Evolutionary conservation across 2,329 filamentous ascomycete species (phyloP).

Genomic region (Phoma sp.): DNA sequence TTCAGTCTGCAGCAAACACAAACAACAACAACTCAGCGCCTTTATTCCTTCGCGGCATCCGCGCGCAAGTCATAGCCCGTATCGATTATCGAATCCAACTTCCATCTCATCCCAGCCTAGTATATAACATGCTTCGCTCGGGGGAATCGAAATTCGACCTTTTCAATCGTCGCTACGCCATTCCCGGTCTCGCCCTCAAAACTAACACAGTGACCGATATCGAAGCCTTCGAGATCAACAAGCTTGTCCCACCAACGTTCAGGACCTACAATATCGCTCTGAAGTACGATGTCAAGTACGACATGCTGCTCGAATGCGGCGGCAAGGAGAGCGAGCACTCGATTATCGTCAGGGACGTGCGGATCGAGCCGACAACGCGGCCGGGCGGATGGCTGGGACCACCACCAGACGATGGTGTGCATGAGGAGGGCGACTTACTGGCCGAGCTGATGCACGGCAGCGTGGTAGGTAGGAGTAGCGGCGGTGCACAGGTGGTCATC

Average conservation of each 20-base stretch:
- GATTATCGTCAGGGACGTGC: slow-evolving; percentile 18
- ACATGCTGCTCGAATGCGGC: slow-evolving; percentile 26
- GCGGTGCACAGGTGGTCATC: too few relatives aligned
- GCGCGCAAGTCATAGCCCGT: slow-evolving; percentile 21
- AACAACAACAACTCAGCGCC: slow-evolving; percentile 10
- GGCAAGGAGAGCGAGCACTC: slow-evolving; percentile 29
- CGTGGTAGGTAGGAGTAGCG: too few relatives aligned
- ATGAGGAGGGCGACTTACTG: not conserved
- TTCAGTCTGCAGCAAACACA: slow-evolving; percentile 16
- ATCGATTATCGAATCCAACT: slow-evolving; percentile 22
- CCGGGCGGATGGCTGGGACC: slow-evolving; percentile 25
- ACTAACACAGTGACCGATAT: slow-evolving; percentile 13
- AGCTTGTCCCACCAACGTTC: slow-evolving; percentile 25
- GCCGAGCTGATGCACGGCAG: not conserved
- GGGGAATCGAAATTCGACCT: slow-evolving; percentile 21
- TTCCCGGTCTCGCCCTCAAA: slow-evolving; percentile 18
- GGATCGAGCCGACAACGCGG: slow-evolving; percentile 25
- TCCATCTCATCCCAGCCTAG: not conserved
- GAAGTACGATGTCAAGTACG: slow-evolving; percentile 24
- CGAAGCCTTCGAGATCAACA: slow-evolving; percentile 23
- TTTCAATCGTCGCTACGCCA: slow-evolving; percentile 27
- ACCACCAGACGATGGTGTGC: slow-evolving; percentile 5
- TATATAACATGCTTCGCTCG: slow-evolving; percentile 6
- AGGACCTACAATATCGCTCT: slow-evolving; percentile 25
- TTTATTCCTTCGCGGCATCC: slow-evolving; percentile 28